Evolutionary conservation across 129 eudicot species (phyloP).

Genomic region (Daucus carota): DH1_v3.0 NC_030386.2:3645001-3645500

Average conservation of each 20-base stretch:
- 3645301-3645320: neutral
- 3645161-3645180: neutral
- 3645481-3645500: no score
- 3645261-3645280: neutral
- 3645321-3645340: neutral
- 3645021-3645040: slow-evolving; percentile 1
- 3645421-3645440: no score
- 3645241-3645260: neutral
- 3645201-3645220: slow-evolving; percentile 2
- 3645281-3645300: neutral
- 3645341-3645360: neutral
- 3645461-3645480: no score
- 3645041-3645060: slow-evolving; percentile 6
- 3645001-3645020: slow-evolving; percentile 8
- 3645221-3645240: neutral
- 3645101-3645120: neutral
- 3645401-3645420: no score
- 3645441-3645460: no score
- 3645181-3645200: neutral
- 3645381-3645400: no score
- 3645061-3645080: neutral
- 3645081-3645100: neutral
- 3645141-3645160: slow-evolving; percentile 7
- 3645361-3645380: neutral
- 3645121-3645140: slow-evolving; percentile 1